phyloP scores from a whole-genome alignment of 2,329 filamentous ascomycete genomes.

The Diaporthe sp. region DNA sequence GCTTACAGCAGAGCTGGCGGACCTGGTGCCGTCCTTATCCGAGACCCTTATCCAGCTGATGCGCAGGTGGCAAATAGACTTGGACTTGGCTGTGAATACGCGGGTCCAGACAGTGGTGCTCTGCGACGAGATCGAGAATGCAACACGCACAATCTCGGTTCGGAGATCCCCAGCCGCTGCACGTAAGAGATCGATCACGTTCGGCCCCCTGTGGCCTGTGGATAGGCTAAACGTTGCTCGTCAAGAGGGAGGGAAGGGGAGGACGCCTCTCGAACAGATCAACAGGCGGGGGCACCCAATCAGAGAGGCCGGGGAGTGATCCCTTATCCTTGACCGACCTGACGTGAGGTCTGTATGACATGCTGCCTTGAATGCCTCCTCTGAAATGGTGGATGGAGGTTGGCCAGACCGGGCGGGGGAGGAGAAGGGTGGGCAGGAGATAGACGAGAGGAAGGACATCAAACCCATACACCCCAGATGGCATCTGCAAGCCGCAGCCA shows the following conservation, averaged over 20 bases:
- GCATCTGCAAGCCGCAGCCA: constrained; percentile 29
- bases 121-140: constrained; percentile 16
- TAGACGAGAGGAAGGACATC: not conserved
- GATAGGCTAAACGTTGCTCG: constrained; percentile 25
- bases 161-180: constrained; percentile 32
- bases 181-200: constrained; percentile 32
- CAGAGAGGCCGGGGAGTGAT: not conserved
- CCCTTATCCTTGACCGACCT: constrained; percentile 6
- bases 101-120: not conserved
- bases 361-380: not conserved
- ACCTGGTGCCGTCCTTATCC: not conserved
- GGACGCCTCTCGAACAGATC: not conserved
- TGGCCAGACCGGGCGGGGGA: not conserved
- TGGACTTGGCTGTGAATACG: not conserved
- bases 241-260: not conserved
- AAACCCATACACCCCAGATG: constrained; percentile 5
- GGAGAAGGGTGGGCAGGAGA: not conserved
- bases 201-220: constrained; percentile 18
- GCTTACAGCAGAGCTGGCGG: constrained; percentile 10
- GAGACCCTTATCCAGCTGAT: constrained; percentile 12
- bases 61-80: not conserved
- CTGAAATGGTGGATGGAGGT: not conserved
- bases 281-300: constrained; percentile 4
- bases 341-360: constrained; percentile 1
- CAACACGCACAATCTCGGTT: constrained; percentile 28